Percentiles rank a stretch among this genome's conserved stretches.
Evolutionary conservation across 208 protist species (phyloP).

Genomic region (Crithidia thermophila): DNA sequence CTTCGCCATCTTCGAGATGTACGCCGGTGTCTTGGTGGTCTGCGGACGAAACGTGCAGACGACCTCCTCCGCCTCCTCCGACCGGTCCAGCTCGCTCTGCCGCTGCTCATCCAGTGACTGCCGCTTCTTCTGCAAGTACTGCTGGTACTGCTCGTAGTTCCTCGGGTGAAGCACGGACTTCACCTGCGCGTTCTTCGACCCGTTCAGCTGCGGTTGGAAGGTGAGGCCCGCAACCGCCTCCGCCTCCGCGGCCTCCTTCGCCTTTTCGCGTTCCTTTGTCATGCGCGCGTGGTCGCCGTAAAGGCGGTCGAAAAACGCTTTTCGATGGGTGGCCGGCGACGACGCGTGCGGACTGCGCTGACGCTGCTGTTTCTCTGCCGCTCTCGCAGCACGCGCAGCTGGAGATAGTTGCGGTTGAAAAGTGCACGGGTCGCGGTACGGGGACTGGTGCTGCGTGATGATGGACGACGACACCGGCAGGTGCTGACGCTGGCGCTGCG

Average conservation of each 20-base stretch:
- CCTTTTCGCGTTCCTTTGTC: slow-evolving; percentile 15
- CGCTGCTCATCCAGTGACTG: slow-evolving; percentile 36
- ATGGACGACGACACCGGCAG: slow-evolving; percentile 42
- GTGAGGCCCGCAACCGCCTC: slow-evolving; percentile 42
- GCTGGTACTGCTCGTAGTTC: slow-evolving; percentile 50
- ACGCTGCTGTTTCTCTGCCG: slow-evolving; percentile 6
- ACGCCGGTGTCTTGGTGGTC: slow-evolving; percentile 63
- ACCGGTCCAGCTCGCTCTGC: slow-evolving; percentile 32
- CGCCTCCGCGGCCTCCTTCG: slow-evolving; percentile 40
- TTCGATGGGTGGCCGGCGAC: not conserved
- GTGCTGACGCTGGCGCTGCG: slow-evolving; percentile 28
- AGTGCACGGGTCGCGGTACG: slow-evolving; percentile 74
- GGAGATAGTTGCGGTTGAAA: slow-evolving; percentile 67
- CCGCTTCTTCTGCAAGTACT: slow-evolving; percentile 37
- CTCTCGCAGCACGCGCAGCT: slow-evolving; percentile 24
- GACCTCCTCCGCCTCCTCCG: slow-evolving; percentile 37
- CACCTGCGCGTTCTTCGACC: slow-evolving; percentile 40
- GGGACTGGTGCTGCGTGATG: slow-evolving; percentile 61
- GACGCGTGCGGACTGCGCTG: too few relatives aligned
- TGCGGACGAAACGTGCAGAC: slow-evolving; percentile 73
- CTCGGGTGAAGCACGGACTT: slow-evolving; percentile 56
- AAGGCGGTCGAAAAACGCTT: slow-evolving; percentile 31
- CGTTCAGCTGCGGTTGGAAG: slow-evolving; percentile 55
- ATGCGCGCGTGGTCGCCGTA: slow-evolving; percentile 42
- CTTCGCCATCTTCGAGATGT: slow-evolving; percentile 74